A percentile compares a stretch with the other conserved stretches of the same genome.
Conservation (phyloP, 2,329 filamentous ascomycete genomes). For the Graphilbum ipis-grandicollis region DNA sequence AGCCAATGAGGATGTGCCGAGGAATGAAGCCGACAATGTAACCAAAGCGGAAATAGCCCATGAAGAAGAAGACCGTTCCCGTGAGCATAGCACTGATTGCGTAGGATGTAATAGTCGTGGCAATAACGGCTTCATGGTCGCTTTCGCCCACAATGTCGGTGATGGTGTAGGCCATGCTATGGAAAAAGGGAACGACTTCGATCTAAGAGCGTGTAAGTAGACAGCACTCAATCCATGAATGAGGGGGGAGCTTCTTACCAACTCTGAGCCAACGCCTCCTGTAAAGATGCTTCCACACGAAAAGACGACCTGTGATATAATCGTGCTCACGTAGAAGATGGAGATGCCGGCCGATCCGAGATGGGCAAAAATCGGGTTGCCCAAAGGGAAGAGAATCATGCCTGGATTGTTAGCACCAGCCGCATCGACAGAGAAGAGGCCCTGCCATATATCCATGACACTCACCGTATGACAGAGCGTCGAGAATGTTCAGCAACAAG, state of each 20-base stretch:
- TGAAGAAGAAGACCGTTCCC: slow-evolving; percentile 76
- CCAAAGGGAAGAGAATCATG: slow-evolving; percentile 89
- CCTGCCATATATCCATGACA: neutral
- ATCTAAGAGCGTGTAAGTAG: slow-evolving; percentile 34
- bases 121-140: slow-evolving; percentile 70
- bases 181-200: slow-evolving; percentile 96
- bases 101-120: slow-evolving; percentile 86
- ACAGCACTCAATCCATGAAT: neutral
- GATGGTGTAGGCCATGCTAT: slow-evolving; percentile 92
- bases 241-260: slow-evolving; percentile 33
- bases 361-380: slow-evolving; percentile 66
- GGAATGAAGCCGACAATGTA: slow-evolving; percentile 95
- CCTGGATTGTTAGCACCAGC: slow-evolving; percentile 23
- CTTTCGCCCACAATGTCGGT: slow-evolving; percentile 61
- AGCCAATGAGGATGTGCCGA: slow-evolving; percentile 87
- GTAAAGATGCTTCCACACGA: slow-evolving; percentile 77
- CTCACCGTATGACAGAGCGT: slow-evolving; percentile 79
- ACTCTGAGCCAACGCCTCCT: slow-evolving; percentile 83
- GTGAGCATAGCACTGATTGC: slow-evolving; percentile 82
- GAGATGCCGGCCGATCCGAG: slow-evolving; percentile 89
- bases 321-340: slow-evolving; percentile 97
- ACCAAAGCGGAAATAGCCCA: slow-evolving; percentile 74
- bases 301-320: slow-evolving; percentile 81
- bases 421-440: neutral
- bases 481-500: slow-evolving; percentile 76